Percentiles rank a stretch among this genome's conserved stretches.
Evolutionary conservation across 768 basidiomycete species (phyloP).

Genomic region (Lentinula sp.): DNA sequence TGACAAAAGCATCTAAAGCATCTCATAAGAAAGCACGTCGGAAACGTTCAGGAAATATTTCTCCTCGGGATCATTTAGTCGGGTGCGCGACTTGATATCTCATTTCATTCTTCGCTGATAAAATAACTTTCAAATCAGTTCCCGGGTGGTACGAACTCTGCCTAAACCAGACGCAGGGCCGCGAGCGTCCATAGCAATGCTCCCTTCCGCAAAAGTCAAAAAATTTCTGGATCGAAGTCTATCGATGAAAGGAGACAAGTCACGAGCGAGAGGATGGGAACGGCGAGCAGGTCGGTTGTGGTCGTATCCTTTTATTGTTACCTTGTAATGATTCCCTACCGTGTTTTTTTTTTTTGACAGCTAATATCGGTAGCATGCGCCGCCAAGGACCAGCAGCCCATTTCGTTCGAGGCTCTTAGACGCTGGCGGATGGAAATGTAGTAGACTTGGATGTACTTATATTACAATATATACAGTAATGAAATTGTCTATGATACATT

Average conservation of each 20-base stretch:
- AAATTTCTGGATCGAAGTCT: background rate
- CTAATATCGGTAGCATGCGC: conserved; percentile 1
- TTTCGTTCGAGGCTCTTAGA: background rate
- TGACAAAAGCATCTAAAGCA: background rate
- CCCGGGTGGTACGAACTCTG: background rate
- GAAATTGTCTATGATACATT: no score
- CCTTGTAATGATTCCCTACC: no score
- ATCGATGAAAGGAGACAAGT: background rate
- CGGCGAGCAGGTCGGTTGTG: background rate
- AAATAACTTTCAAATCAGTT: background rate
- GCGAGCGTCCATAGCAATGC: background rate
- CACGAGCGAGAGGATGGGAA: background rate
- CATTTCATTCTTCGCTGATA: background rate
- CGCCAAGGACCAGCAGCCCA: background rate
- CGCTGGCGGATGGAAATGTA: no score
- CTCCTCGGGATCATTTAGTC: background rate
- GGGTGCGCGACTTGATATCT: background rate
- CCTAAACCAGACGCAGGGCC: background rate
- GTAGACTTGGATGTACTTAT: no score
- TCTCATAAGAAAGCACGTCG: background rate
- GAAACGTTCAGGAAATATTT: background rate
- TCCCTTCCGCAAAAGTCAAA: conserved; percentile 1
- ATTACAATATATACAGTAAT: no score
- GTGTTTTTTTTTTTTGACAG: background rate
- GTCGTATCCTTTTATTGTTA: no score